Conservation (phyloP, 176 grass and related monocot genomes). For the Zoysia japonica region DNA sequence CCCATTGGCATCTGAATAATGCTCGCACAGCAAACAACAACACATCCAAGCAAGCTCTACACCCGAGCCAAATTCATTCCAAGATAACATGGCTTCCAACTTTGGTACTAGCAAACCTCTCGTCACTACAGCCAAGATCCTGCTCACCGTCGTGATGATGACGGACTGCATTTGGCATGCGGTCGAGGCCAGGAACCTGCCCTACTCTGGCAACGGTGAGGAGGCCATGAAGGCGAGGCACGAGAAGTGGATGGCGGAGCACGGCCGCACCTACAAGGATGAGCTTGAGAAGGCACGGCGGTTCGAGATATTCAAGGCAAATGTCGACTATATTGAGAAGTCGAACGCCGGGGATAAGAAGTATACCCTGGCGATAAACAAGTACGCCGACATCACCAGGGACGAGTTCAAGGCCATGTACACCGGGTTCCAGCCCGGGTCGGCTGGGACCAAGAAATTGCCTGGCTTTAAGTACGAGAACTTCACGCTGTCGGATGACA, state of each 20-base stretch:
- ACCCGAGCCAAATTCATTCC: too few species aligned
- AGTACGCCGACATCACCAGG: conserved; percentile 38
- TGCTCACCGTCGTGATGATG: too few species aligned
- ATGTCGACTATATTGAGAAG: conserved; percentile 19
- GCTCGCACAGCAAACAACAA: too few species aligned
- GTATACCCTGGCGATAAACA: conserved; percentile 29
- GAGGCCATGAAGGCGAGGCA: not conserved
- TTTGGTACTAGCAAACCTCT: too few species aligned
- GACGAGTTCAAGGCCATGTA: conserved; percentile 29
- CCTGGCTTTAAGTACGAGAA: not conserved
- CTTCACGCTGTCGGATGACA: not conserved
- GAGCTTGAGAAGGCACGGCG: conserved; percentile 21
- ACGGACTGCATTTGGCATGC: too few species aligned
- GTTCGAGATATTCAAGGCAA: conserved; percentile 39
- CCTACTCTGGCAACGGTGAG: not conserved
- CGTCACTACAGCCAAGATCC: too few species aligned
- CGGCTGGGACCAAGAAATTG: not conserved
- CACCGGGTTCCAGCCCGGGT: not conserved
- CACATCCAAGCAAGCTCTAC: too few species aligned
- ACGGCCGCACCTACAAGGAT: conserved; percentile 39
- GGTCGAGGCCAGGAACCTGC: not conserved
- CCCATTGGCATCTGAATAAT: too few species aligned
- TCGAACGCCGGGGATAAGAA: not conserved
- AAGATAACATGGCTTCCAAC: too few species aligned
- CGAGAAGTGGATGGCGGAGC: conserved; percentile 34